Evolutionary conservation across 1,284 basidiomycete species (phyloP), one percentile per base, ranked within the genome.

Genomic region (Leccinum colubrinum): DNA sequence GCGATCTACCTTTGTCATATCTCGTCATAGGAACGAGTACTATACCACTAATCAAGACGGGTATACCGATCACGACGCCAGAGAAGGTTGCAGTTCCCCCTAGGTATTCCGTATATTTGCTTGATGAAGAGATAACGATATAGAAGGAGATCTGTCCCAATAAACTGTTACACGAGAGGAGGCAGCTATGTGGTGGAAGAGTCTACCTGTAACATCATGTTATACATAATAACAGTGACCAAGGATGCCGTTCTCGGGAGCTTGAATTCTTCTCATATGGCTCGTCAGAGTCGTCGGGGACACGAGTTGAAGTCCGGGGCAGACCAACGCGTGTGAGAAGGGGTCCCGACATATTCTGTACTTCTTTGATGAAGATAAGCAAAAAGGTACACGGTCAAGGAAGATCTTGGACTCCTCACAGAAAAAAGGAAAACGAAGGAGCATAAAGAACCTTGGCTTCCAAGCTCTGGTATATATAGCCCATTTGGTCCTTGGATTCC

Each of bases 21-120:
- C 70, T 81, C 60, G 81, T 81, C 59, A 90, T 73, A 0, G 86
- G 86, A n/a, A 88, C 70, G 8, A 90, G 76, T 0, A 79, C 74
- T 3, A 90, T 63, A 1, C 64, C 73, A 39, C 66, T 59, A 30
- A 75, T 72, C 11, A 78, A 69, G 12, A 77, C 76, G 3, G 81
- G 82, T 58, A 90, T 87, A 67, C 88, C 88, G 62, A 90, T 87
- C 17, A 84, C 80, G 11, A 90, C 69, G 64, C 88, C 88, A 37
- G 86, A 85, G 68, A 90, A 90, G 0, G 85, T 86, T 12, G 86
- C 78, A 11, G 77, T 81, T 14, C 88, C 88, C 35, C 87, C 87
- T 3, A 90, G 75, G 67, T 83, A 78, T 62, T 83, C 78, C 0
- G 86, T 83, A 68, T 90, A 90, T 56, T 79, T 77, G 68, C 81